phyloP scores from a whole-genome alignment of 208 protist genomes.

The Sergeia podlipaevii region DNA sequence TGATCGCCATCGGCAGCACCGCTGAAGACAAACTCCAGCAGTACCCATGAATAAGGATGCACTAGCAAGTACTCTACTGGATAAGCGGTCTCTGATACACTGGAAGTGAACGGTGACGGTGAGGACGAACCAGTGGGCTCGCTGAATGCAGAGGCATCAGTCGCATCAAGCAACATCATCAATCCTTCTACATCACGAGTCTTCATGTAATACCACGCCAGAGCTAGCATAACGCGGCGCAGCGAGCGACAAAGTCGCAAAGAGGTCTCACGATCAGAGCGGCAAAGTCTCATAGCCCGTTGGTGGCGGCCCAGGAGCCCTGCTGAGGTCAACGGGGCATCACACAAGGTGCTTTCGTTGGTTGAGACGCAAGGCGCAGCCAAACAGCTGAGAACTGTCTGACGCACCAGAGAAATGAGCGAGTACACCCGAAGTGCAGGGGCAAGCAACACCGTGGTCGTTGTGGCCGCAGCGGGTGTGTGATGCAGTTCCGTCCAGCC shows the following conservation, averaged over 20 bases:
- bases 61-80: conserved; percentile 37
- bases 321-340: too few species aligned
- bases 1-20: too few species aligned
- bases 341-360: too few species aligned
- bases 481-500: conserved; percentile 70
- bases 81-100: conserved; percentile 1
- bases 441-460: conserved; percentile 12
- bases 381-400: conserved; percentile 23
- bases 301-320: conserved; percentile 17
- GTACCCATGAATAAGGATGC: conserved; percentile 47
- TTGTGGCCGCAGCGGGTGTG: conserved; percentile 22
- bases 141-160: not conserved
- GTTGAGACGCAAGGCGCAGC: too few species aligned
- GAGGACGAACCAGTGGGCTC: not conserved
- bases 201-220: conserved; percentile 33
- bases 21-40: conserved; percentile 56
- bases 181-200: conserved; percentile 26
- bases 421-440: conserved; percentile 9
- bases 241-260: conserved; percentile 18
- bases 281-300: conserved; percentile 4
- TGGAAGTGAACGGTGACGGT: not conserved
- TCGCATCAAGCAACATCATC: conserved; percentile 7
- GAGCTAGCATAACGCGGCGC: conserved; percentile 28
- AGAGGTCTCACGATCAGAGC: conserved; percentile 15
- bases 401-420: conserved; percentile 19